A percentile compares a stretch with the other conserved stretches of the same genome.
These are phyloP conservation scores for Linnemannia exigua DNA, from an alignment of 192 early-diverging fungal species.

Conservation along the genomic window DNA sequence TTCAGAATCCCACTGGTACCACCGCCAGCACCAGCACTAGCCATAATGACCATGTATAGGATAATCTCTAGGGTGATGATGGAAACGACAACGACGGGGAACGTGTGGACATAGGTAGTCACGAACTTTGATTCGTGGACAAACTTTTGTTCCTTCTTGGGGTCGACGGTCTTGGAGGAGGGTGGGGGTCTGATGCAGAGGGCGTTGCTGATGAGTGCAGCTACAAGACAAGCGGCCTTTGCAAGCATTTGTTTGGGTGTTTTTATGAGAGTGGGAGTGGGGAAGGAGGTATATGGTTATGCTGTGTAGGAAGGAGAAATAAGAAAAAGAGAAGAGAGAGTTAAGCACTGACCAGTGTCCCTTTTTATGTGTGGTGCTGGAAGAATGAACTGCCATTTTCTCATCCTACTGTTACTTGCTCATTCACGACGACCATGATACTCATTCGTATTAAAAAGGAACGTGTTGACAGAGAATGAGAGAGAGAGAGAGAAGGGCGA, in stretches of 20 bases:
- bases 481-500: background rate
- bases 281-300: background rate
- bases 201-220: background rate
- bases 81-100: background rate
- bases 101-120: background rate
- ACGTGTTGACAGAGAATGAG: background rate
- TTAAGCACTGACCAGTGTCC: background rate
- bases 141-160: conserved; percentile 15
- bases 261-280: background rate
- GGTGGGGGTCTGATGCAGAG: background rate
- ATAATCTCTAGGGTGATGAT: background rate
- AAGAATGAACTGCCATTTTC: background rate
- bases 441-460: background rate
- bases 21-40: background rate
- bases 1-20: background rate
- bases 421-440: background rate
- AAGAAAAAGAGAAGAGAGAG: background rate
- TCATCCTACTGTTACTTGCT: no score
- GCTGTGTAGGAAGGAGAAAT: background rate
- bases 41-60: background rate
- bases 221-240: conserved; percentile 8
- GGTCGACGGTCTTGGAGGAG: conserved; percentile 6
- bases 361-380: background rate
- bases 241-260: background rate
- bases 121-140: background rate